phyloP scores from a whole-genome alignment of 768 basidiomycete species.

The Austroboletus eburneus region DNA sequence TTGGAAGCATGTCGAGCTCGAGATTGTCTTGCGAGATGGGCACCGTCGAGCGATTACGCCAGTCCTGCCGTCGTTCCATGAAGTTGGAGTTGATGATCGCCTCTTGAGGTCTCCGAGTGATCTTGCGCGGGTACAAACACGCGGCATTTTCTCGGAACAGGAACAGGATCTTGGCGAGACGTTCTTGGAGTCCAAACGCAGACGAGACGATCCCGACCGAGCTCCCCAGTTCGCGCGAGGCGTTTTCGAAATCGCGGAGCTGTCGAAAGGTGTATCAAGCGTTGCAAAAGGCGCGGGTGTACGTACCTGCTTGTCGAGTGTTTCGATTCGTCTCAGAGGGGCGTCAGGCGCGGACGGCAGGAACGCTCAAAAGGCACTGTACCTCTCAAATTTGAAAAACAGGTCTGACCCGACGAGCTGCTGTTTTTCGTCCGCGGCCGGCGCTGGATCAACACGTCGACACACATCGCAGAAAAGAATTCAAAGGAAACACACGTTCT shows the following conservation, averaged over 20 bases:
- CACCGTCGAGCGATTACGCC: slow-evolving; percentile 34
- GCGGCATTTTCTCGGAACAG: slow-evolving; percentile 54
- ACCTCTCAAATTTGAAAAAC: slow-evolving; percentile 45
- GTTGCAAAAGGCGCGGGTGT: not conserved
- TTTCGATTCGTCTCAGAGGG: slow-evolving; percentile 38
- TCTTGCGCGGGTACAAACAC: slow-evolving; percentile 45
- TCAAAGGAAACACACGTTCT: slow-evolving; percentile 24
- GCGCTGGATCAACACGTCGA: slow-evolving; percentile 21
- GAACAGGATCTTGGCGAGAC: slow-evolving; percentile 45
- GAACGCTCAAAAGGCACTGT: slow-evolving; percentile 9
- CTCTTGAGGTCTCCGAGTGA: slow-evolving; percentile 36
- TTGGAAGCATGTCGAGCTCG: slow-evolving; percentile 44
- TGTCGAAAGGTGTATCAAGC: slow-evolving; percentile 10
- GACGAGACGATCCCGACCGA: slow-evolving; percentile 54
- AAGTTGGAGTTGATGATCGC: slow-evolving; percentile 30
- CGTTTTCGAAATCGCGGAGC: slow-evolving; percentile 53
- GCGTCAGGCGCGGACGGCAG: not conserved
- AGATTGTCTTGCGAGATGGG: slow-evolving; percentile 35
- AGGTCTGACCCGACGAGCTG: slow-evolving; percentile 42
- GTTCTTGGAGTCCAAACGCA: slow-evolving; percentile 44
- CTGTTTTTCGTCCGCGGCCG: slow-evolving; percentile 44
- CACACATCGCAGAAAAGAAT: not conserved
- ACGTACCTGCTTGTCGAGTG: slow-evolving; percentile 44
- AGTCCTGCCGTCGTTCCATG: slow-evolving; percentile 27
- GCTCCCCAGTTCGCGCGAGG: slow-evolving; percentile 50